These are phyloP conservation scores for Boletus sensibilis DNA, from an alignment of 768 basidiomycete genomes.

Conservation along the genomic window DNA sequence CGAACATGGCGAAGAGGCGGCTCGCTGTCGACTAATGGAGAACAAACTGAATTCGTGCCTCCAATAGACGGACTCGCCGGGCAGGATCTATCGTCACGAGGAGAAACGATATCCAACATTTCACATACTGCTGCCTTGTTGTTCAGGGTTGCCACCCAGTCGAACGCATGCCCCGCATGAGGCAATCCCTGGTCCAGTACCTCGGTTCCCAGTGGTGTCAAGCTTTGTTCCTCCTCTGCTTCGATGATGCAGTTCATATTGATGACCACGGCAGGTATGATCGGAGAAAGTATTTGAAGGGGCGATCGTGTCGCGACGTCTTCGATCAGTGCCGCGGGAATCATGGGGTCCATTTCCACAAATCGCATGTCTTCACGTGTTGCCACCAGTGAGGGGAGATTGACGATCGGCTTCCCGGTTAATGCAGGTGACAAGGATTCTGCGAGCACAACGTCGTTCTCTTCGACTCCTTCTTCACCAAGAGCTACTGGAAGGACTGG, in stretches of 20 bases:
- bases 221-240: neutral
- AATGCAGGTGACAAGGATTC: neutral
- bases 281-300: neutral
- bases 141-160: neutral
- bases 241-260: neutral
- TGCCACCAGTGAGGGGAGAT: constrained; percentile 13
- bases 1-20: neutral
- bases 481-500: neutral
- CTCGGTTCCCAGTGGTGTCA: neutral
- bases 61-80: neutral
- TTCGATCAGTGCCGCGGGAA: neutral
- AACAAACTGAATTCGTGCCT: neutral
- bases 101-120: neutral
- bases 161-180: neutral
- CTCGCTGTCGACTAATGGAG: neutral
- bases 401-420: neutral
- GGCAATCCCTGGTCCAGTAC: neutral
- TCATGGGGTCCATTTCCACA: neutral
- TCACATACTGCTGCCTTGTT: neutral
- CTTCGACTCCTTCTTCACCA: neutral
- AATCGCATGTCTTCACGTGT: neutral
- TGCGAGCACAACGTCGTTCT: neutral
- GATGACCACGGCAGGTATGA: constrained; percentile 4
- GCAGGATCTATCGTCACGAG: neutral
- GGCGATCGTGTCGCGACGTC: constrained; percentile 16